phyloP scores from a whole-genome alignment of 306 rosid species.

The Alnus rubra region DNA sequence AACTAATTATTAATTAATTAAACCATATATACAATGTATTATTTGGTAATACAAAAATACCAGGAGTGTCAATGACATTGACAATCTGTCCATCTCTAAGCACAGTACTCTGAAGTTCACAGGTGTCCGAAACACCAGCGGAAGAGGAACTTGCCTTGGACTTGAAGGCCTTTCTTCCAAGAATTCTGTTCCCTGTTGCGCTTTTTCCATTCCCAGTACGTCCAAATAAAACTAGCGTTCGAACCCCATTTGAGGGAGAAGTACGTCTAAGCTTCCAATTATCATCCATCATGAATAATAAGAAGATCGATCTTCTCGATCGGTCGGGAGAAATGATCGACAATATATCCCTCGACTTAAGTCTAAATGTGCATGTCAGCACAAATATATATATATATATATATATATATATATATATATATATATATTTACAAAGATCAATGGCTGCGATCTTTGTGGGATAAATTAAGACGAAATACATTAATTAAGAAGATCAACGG shows the following conservation, averaged over 20 bases:
- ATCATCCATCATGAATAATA: conserved; percentile 43
- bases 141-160: conserved; percentile 53
- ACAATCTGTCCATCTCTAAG: conserved; percentile 57
- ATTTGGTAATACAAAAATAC: conserved; percentile 35
- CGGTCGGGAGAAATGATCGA: too few species aligned
- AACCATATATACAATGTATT: not conserved
- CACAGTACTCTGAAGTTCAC: conserved; percentile 56
- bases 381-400: too few species aligned
- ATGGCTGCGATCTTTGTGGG: too few species aligned
- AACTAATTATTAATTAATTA: not conserved
- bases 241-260: conserved; percentile 39
- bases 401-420: too few species aligned
- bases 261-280: conserved; percentile 68
- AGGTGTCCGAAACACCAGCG: conserved; percentile 51
- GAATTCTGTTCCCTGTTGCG: conserved; percentile 81
- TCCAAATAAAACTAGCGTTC: conserved; percentile 79
- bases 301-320: too few species aligned
- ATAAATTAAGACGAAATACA: too few species aligned
- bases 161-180: conserved; percentile 65
- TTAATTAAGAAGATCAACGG: too few species aligned
- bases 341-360: too few species aligned
- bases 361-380: too few species aligned
- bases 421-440: too few species aligned
- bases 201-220: conserved; percentile 89
- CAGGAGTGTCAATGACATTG: conserved; percentile 92